Base-by-base conservation (phyloP, 768 basidiomycete genomes). In the Holtermannia corniformis region DNA sequence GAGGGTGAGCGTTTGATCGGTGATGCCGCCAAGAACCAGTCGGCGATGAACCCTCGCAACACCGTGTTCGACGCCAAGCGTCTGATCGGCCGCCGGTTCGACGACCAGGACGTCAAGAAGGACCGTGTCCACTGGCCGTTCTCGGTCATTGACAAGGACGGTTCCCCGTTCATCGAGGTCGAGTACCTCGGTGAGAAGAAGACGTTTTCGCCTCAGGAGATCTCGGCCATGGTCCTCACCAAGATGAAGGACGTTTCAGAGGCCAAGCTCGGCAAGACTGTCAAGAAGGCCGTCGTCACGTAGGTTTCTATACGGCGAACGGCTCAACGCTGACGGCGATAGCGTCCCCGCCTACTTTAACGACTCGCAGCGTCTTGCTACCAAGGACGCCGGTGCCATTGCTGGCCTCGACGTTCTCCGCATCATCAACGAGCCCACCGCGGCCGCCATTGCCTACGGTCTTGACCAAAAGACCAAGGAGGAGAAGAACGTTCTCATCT, bases 221-320 rank as follows among this genome's bases (percentile, higher is more conserved):
- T 99, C 72, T 99, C 95, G n/a, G 87, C 95, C 59, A 99, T 97
- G 95, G 95, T 99, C 65, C 84, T 99, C 67, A 81, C 79, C 60
- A 99, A 99, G 79, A 97, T 99, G 92, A 97, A 95, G 82, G 95
- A 97, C 75, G 95, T 92, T 67, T 89, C 93, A 43, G 95, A 99
- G 78, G 89, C 93, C 61, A 96, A 99, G 77, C 86, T 99, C 63
- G 91, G 95, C 67, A 93, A 92, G 80, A 84, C 85, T 44, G 90
- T 96, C 74, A 91, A 90, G 78, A 97, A 96, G 78, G 95, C 95
- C 51, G 95, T 99, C 59, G 84, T 99, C 76, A 95, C 91, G 89
- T 90, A 75, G 61, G 87, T 79, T 28, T 22, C 51, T 49, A 27
- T 56, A 21, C n/a, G 21, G 51, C n/a, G 59, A 14, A 37, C 19